Base-by-base conservation (phyloP, 2,329 filamentous ascomycete species). In the Alternaria consortialis region DNA sequence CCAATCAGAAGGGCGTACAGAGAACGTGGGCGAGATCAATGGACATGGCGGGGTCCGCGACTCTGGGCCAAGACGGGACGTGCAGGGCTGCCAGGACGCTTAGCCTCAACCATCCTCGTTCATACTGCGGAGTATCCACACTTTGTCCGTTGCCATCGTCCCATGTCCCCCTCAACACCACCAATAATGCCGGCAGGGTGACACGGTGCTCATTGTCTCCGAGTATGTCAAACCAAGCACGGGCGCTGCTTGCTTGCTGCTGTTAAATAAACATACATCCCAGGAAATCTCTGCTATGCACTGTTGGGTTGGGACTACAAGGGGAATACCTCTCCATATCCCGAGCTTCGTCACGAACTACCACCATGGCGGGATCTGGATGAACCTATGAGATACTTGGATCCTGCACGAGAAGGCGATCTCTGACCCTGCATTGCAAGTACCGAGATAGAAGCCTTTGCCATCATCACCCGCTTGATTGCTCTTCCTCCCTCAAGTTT, bases 1-100 rank as follows among this genome's bases (percentile, higher is more conserved):
- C 70, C 69, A 73, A 73, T 73, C 43, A 68, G 17, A 57, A 2
- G 1, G 2, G 9, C 11, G 1, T 13, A 36, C 9, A 1, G 32
- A 47, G 51, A 34, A 65, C 66, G 67, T 66, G 63, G 64, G 32
- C 52, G 27, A 31, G 54, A 25, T 47, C 54, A 58, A 44, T 64
- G 64, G 67, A 57, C 34, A 56, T 57, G 52, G 60, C 31, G 57
- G 56, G 42, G 37, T 60, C 58, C 50, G 25, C 42, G 13, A 42
- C 20, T 42, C 44, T 47, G n/a, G 62, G 13, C 31, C 53, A 53
- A 29, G 47, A 55, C 12, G 17, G 34, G n/a, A 32, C 39, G 51
- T 42, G 56, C 53, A 53, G 47, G 56, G 53, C 29, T 53, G 17
- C 37, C 58, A 50, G 53, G 31, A 15, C 29, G 17, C 32, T 56